These are phyloP conservation scores for Orbilia ellipsospora DNA, from an alignment of 2,329 filamentous ascomycete genomes.

Conservation along the genomic window DNA sequence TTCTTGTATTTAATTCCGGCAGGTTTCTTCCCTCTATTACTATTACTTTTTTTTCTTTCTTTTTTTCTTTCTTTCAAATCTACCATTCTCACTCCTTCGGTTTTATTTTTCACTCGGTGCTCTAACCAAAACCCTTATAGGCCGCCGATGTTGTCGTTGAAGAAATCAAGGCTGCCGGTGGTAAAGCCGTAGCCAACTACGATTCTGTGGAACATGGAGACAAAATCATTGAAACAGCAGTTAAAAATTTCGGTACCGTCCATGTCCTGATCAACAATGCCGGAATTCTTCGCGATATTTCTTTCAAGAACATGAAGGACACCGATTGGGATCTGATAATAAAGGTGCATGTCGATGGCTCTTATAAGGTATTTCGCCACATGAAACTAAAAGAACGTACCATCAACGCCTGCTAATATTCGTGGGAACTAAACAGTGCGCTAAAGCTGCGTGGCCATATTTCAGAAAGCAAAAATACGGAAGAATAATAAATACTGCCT, in stretches of 20 bases:
- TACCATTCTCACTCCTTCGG: neutral
- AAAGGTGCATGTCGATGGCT: slow-evolving; percentile 89
- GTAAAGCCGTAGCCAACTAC: slow-evolving; percentile 98
- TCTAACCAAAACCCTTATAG: slow-evolving; percentile 63
- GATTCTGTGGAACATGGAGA: slow-evolving; percentile 93
- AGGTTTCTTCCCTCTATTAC: neutral
- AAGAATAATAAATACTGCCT: slow-evolving; percentile 94
- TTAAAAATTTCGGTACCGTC: slow-evolving; percentile 83
- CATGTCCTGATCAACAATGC: slow-evolving; percentile 98
- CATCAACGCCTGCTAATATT: slow-evolving; percentile 52
- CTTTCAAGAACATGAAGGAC: slow-evolving; percentile 99
- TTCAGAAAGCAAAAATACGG: slow-evolving; percentile 99
- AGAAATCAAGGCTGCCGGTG: slow-evolving; percentile 85
- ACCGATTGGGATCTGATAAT: slow-evolving; percentile 96
- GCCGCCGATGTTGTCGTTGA: slow-evolving; percentile 84
- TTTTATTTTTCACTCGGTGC: no score
- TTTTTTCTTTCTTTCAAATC: slow-evolving; percentile 9
- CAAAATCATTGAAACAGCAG: slow-evolving; percentile 89
- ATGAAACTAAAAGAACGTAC: neutral
- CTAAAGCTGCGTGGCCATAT: slow-evolving; percentile 93
- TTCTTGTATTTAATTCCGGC: neutral
- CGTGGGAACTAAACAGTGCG: slow-evolving; percentile 68
- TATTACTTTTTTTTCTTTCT: neutral
- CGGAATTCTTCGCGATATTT: slow-evolving; percentile 91
- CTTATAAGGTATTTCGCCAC: slow-evolving; percentile 75